Percentiles rank a stretch among this genome's conserved stretches.
Conservation (phyloP, 208 protist genomes). For the Entamoeba dispar region DNA sequence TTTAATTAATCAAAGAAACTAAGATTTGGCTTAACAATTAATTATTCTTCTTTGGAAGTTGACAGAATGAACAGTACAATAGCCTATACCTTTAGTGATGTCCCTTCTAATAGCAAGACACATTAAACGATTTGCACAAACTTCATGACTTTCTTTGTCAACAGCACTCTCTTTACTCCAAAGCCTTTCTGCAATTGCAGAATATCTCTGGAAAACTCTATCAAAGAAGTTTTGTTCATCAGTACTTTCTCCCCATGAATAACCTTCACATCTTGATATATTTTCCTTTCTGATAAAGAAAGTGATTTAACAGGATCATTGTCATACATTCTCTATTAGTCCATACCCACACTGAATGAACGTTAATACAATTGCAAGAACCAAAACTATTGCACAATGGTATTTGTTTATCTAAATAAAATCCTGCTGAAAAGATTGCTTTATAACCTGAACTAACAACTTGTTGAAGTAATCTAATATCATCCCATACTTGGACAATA, state of each 20-base stretch:
- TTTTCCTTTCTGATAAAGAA: neutral
- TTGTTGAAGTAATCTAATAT: neutral
- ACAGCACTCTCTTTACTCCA: neutral
- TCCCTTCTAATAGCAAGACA: neutral
- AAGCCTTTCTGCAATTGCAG: constrained; percentile 1
- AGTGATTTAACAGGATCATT: neutral
- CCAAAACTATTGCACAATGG: neutral
- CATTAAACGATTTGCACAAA: neutral
- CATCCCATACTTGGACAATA: neutral
- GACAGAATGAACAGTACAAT: neutral
- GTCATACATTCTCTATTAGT: neutral
- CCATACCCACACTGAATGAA: neutral
- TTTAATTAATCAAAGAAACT: too few species aligned
- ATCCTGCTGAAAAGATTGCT: neutral
- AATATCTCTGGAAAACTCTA: neutral
- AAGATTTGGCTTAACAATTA: too few species aligned
- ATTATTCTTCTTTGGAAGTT: neutral
- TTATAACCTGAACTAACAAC: neutral
- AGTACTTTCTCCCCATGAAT: neutral
- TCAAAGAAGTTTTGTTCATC: neutral
- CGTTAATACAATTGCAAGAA: neutral
- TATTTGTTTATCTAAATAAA: neutral
- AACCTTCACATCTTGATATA: neutral
- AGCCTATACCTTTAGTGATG: neutral
- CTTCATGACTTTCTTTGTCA: neutral